Percentiles rank a stretch among this genome's conserved stretches.
phyloP scores from a whole-genome alignment of 805 yeast species.

The Gaillardinia entomophila region DNA sequence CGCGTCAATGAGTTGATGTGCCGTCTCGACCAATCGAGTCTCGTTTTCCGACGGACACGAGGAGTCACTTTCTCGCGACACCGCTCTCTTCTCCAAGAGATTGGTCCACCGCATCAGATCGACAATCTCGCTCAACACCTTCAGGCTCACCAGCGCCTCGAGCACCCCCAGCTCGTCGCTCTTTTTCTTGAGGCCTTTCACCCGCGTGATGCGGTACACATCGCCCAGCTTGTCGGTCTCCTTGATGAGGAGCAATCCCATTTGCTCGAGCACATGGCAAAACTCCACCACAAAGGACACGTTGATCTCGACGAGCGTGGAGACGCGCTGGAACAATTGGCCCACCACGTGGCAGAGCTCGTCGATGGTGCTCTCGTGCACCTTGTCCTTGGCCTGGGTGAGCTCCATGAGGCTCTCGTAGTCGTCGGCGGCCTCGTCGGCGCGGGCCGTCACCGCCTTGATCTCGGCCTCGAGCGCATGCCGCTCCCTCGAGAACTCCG shows the following conservation, averaged over 20 bases:
- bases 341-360: conserved; percentile 17
- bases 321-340: conserved; percentile 9
- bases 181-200: conserved; percentile 58
- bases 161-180: conserved; percentile 27
- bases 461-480: conserved; percentile 45
- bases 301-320: conserved; percentile 10
- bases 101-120: conserved; percentile 44
- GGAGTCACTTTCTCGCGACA: background rate
- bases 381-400: conserved; percentile 19
- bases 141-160: conserved; percentile 15
- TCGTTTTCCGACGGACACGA: conserved; percentile 2
- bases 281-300: conserved; percentile 34
- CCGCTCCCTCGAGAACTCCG: conserved; percentile 52
- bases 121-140: conserved; percentile 36
- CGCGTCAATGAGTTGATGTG: conserved; percentile 9
- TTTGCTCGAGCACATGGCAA: conserved; percentile 61
- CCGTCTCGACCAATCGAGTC: conserved; percentile 6
- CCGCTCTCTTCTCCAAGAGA: conserved; percentile 9
- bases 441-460: conserved; percentile 33
- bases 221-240: conserved; percentile 21
- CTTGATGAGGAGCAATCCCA: conserved; percentile 65
- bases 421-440: conserved; percentile 43
- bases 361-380: conserved; percentile 21
- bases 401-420: conserved; percentile 39
- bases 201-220: conserved; percentile 57